Conservation (phyloP, 73 alveolate species). For the Paramecium caudatum region DNA sequence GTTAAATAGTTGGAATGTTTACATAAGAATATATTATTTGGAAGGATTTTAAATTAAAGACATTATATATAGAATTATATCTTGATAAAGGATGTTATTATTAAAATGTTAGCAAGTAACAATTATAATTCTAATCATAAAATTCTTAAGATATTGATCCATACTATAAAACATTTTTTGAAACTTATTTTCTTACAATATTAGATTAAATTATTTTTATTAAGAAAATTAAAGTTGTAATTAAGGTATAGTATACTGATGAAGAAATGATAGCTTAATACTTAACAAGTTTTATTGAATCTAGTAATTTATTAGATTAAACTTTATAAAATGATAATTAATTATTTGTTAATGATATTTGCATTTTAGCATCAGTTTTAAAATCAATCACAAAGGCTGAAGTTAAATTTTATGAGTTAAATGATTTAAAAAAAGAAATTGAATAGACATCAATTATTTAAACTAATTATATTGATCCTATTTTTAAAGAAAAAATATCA, state of each 20-base stretch:
- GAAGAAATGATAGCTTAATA: not conserved
- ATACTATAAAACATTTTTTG: conserved; percentile 27
- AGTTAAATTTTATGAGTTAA: not conserved
- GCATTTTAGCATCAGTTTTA: not conserved
- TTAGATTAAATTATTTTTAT: not conserved
- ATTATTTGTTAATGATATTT: not conserved
- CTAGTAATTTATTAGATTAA: not conserved
- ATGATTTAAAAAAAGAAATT: not conserved
- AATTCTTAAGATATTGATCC: not conserved
- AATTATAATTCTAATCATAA: not conserved
- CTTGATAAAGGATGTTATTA: conserved; percentile 24
- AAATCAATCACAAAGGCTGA: not conserved
- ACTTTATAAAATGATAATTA: not conserved
- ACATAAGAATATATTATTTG: conserved; percentile 16
- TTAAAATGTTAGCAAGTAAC: not conserved
- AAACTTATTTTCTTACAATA: not conserved
- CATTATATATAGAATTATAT: not conserved
- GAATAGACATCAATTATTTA: not conserved
- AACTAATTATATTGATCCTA: not conserved
- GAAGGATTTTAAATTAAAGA: conserved; percentile 25
- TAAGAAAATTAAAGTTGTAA: not conserved
- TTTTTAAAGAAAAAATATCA: not conserved
- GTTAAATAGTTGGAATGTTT: conserved; percentile 8
- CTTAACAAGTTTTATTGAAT: not conserved
- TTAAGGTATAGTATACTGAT: not conserved